phyloP scores from a whole-genome alignment of 2,329 filamentous ascomycete genomes.

The Aspergillus neotritici region DNA sequence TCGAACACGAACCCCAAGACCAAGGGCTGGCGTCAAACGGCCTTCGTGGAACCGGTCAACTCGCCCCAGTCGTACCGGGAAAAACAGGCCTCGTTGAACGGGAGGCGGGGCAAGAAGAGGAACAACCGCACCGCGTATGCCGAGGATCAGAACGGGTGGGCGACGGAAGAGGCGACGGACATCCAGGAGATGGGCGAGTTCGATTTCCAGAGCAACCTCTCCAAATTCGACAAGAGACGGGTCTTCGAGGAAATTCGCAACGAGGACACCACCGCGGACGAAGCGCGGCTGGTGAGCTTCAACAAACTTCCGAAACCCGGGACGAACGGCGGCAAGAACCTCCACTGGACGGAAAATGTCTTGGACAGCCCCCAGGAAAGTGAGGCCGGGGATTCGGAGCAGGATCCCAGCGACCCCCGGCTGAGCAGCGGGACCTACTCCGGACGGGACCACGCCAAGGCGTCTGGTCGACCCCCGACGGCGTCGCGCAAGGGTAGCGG shows the following conservation, averaged over 20 bases:
- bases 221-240: constrained; percentile 88
- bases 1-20: constrained; percentile 42
- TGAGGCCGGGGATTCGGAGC: constrained; percentile 60
- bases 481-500: constrained; percentile 41
- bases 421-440: constrained; percentile 45
- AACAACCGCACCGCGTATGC: constrained; percentile 39
- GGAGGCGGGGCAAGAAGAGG: constrained; percentile 44
- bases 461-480: constrained; percentile 28
- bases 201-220: constrained; percentile 82
- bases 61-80: constrained; percentile 24
- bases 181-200: constrained; percentile 91
- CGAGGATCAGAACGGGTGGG: constrained; percentile 74
- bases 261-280: constrained; percentile 82
- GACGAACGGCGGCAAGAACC: constrained; percentile 76
- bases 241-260: constrained; percentile 89
- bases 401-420: constrained; percentile 36
- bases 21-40: constrained; percentile 64
- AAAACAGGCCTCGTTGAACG: constrained; percentile 20
- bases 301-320: constrained; percentile 65
- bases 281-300: constrained; percentile 83
- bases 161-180: constrained; percentile 91
- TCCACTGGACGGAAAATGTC: constrained; percentile 89
- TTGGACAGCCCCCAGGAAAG: constrained; percentile 68
- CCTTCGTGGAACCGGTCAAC: constrained; percentile 52
- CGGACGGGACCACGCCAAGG: constrained; percentile 37